phyloP scores from a whole-genome alignment of 495 filamentous ascomycete genomes.

The Penicillium cinerascens region DNA sequence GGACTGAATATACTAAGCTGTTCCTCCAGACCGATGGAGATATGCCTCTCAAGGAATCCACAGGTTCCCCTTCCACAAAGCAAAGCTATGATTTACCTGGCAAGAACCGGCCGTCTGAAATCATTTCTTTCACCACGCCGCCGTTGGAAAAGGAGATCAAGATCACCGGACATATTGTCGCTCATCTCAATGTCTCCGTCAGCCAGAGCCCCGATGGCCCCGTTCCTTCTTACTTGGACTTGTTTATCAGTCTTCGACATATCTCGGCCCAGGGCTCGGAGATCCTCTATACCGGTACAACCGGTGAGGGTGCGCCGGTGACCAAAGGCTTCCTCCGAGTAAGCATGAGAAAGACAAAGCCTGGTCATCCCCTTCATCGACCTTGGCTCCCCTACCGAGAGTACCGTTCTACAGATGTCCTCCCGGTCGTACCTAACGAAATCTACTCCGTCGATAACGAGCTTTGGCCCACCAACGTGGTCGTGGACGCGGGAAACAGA shows the following conservation, averaged over 20 bases:
- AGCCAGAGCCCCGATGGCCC: conserved; percentile 9
- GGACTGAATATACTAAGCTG: conserved; percentile 47
- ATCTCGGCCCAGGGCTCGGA: conserved; percentile 48
- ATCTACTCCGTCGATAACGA: conserved; percentile 57
- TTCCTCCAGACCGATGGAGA: conserved; percentile 29
- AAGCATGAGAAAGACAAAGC: conserved; percentile 43
- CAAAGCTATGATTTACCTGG: neutral
- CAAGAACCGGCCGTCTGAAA: neutral
- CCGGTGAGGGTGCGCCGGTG: conserved; percentile 34
- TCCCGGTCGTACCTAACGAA: conserved; percentile 40
- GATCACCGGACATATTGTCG: conserved; percentile 57
- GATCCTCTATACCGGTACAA: conserved; percentile 55
- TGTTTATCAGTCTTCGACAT: conserved; percentile 58
- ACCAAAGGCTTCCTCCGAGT: conserved; percentile 38
- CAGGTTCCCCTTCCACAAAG: neutral
- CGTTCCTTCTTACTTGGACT: conserved; percentile 50
- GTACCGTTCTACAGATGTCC: conserved; percentile 49
- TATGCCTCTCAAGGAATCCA: conserved; percentile 13
- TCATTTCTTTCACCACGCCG: conserved; percentile 43
- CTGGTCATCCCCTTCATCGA: conserved; percentile 39
- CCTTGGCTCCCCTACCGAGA: conserved; percentile 49
- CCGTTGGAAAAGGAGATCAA: conserved; percentile 50
- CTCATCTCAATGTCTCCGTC: conserved; percentile 52
- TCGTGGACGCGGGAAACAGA: conserved; percentile 31
- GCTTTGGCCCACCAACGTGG: conserved; percentile 61